Percentiles rank a stretch among this genome's conserved stretches.
phyloP scores from a whole-genome alignment of 495 filamentous ascomycete genomes.

The Xylaria acuta region DNA sequence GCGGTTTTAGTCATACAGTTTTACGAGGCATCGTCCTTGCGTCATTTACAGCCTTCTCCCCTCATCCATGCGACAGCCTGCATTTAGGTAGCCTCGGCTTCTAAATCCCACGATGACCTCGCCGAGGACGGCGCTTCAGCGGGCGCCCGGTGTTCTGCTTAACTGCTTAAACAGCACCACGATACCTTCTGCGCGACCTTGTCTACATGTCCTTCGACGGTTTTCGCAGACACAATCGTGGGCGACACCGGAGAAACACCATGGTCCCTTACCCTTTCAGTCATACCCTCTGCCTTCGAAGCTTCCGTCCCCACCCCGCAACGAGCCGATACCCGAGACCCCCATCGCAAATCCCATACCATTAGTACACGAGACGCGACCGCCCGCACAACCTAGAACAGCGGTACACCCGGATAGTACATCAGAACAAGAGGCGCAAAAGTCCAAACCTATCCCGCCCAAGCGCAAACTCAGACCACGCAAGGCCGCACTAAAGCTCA shows the following conservation, averaged over 20 bases:
- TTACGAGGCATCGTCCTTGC: not conserved
- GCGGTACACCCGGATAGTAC: constrained; percentile 37
- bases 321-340: constrained; percentile 67
- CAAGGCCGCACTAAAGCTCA: constrained; percentile 90
- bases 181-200: constrained; percentile 48
- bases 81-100: not conserved
- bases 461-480: constrained; percentile 76
- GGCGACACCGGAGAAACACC: constrained; percentile 68
- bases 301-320: constrained; percentile 69
- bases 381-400: constrained; percentile 48
- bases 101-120: constrained; percentile 35
- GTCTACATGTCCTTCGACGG: constrained; percentile 61
- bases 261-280: constrained; percentile 77
- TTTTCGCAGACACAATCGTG: constrained; percentile 68
- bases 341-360: constrained; percentile 68
- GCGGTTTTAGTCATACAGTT: not conserved
- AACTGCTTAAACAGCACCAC: constrained; percentile 51
- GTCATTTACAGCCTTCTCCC: constrained; percentile 14
- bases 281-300: constrained; percentile 70
- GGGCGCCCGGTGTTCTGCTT: constrained; percentile 60
- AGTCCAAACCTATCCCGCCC: constrained; percentile 58
- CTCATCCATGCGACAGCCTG: constrained; percentile 9
- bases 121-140: constrained; percentile 44
- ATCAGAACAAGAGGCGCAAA: constrained; percentile 71
- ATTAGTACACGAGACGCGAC: constrained; percentile 60